These are phyloP conservation scores for Pythium oligandrum DNA, from an alignment of 352 stramenopile genomes.

Conservation along the genomic window DNA sequence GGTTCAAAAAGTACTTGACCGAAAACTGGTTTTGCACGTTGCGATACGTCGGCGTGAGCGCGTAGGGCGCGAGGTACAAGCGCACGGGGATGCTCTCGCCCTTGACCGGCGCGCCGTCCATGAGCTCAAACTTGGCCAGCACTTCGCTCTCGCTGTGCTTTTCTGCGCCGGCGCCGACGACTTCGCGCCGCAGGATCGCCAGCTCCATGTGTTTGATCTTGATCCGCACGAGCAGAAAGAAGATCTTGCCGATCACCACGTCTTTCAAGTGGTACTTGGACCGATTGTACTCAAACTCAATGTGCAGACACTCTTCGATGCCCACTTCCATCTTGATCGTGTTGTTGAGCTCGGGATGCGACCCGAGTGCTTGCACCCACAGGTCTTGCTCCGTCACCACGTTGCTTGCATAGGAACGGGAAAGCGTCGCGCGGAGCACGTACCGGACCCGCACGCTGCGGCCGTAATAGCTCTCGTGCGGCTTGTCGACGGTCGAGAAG, in stretches of 20 bases:
- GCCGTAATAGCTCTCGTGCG: constrained; percentile 96
- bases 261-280: constrained; percentile 95
- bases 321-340: constrained; percentile 98
- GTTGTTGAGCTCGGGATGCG: constrained; percentile 78
- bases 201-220: constrained; percentile 99
- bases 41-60: constrained; percentile 88
- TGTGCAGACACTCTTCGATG: constrained; percentile 99
- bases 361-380: constrained; percentile 78
- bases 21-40: constrained; percentile 91
- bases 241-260: constrained; percentile 96
- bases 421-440: constrained; percentile 91
- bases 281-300: constrained; percentile 99
- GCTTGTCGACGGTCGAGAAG: constrained; percentile 93
- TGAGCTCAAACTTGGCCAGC: constrained; percentile 98
- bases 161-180: constrained; percentile 72
- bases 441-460: constrained; percentile 95
- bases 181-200: constrained; percentile 94
- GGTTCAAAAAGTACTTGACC: constrained; percentile 97
- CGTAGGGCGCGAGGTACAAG: constrained; percentile 90
- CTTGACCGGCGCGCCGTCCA: constrained; percentile 97
- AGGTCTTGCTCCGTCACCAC: constrained; percentile 93
- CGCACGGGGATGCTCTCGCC: constrained; percentile 96
- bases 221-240: constrained; percentile 97
- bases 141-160: constrained; percentile 95
- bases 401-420: constrained; percentile 89